Evolutionary conservation across 441 rosid species (phyloP).

Genomic region (Gossypium laxum): DNA sequence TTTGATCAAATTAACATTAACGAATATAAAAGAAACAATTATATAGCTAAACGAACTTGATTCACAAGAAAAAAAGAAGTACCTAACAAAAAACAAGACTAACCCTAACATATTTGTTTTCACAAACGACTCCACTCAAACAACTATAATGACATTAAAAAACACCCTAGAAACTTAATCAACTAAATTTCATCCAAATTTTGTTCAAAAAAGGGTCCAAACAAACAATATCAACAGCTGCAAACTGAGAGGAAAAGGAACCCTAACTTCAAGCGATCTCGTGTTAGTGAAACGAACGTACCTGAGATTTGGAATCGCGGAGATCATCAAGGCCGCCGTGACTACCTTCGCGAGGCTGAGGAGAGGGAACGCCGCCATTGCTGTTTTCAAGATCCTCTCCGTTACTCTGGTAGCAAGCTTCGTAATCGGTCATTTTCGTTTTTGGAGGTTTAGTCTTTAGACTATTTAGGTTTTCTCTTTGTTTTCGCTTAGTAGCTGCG

Average conservation of each 20-base stretch:
- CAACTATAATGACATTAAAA: no score
- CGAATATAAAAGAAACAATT: background rate
- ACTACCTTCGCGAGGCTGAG: slow-evolving; percentile 27
- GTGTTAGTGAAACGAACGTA: background rate
- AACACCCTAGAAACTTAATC: background rate
- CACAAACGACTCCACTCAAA: no score
- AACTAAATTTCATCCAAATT: background rate
- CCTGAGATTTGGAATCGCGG: slow-evolving; percentile 35
- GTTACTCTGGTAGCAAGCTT: slow-evolving; percentile 49
- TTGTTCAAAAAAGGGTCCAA: background rate
- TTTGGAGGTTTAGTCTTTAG: background rate
- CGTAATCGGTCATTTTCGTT: slow-evolving; percentile 52
- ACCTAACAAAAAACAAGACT: no score
- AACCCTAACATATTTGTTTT: no score
- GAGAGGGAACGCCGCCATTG: slow-evolving; percentile 38
- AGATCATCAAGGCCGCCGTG: slow-evolving; percentile 32
- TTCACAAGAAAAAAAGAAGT: no score
- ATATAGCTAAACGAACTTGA: background rate
- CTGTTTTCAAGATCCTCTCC: slow-evolving; percentile 46
- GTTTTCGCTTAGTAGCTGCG: background rate
- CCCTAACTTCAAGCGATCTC: background rate
- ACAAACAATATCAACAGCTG: background rate
- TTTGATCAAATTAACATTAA: background rate
- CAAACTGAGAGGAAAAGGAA: background rate
- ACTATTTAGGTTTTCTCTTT: background rate